phyloP scores from a whole-genome alignment of 2,329 filamentous ascomycete species.

The Penicillium sp. region DNA sequence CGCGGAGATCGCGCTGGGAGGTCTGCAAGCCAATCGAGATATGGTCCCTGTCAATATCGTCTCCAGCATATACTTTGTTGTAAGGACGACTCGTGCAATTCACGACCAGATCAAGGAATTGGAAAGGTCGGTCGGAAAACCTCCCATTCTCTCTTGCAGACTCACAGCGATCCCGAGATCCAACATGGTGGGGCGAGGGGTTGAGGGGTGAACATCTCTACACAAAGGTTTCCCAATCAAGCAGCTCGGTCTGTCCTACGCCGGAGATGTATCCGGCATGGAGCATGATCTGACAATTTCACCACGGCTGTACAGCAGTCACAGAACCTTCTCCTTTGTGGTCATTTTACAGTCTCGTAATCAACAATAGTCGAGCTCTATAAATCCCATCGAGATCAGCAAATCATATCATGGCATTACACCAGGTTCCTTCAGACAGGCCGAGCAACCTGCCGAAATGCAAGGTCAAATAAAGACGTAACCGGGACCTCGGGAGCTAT shows the following conservation, averaged over 20 bases:
- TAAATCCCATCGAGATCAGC: background rate
- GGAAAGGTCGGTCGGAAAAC: background rate
- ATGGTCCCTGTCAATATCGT: background rate
- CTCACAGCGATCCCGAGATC: conserved; percentile 22
- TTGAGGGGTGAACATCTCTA: conserved; percentile 18
- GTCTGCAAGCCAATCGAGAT: background rate
- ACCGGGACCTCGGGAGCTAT: background rate
- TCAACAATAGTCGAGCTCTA: background rate
- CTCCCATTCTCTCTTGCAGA: background rate
- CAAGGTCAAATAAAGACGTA: conserved; percentile 7
- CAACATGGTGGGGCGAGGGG: conserved; percentile 28
- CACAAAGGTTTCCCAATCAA: conserved; percentile 33
- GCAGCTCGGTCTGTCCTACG: conserved; percentile 33
- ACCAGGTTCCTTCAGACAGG: background rate
- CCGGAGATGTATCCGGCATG: conserved; percentile 12
- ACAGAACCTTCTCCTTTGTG: background rate
- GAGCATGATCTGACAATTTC: background rate
- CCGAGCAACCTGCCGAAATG: background rate
- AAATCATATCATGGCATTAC: background rate
- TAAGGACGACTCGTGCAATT: background rate
- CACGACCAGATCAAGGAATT: too few species aligned
- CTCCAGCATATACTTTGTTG: background rate
- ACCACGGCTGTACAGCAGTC: too few species aligned
- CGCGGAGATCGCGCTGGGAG: background rate
- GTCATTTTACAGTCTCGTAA: background rate